Evolutionary conservation across 2,329 filamentous ascomycete genomes (phyloP).

Genomic region (Ophiognomonia clavigignenti-juglandacearum): DNA sequence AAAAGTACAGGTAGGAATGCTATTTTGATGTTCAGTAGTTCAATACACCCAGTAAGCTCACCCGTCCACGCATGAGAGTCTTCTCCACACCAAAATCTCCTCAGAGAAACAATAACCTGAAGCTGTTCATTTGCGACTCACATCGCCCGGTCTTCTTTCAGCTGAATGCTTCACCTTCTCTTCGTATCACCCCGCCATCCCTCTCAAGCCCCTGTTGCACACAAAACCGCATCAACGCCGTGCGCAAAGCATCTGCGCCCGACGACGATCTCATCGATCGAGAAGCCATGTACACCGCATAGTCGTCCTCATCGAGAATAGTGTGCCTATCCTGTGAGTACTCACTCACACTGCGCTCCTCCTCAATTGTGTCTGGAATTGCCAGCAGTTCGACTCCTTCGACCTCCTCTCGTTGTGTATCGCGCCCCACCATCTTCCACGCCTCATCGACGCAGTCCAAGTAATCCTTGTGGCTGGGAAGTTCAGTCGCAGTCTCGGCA

Average conservation of each 20-base stretch:
- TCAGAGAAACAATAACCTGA: too few species aligned
- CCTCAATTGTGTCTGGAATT: background rate
- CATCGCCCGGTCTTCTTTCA: too few species aligned
- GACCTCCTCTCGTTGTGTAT: background rate
- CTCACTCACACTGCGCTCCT: background rate
- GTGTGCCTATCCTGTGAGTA: background rate
- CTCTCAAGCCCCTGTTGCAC: slow-evolving; percentile 4
- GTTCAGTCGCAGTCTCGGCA: background rate
- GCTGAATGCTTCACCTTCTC: too few species aligned
- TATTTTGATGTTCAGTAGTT: too few species aligned
- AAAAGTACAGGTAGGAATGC: too few species aligned
- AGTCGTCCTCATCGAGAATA: background rate
- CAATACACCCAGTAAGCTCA: too few species aligned
- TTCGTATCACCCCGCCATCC: background rate
- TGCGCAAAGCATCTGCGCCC: background rate
- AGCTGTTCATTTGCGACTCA: too few species aligned
- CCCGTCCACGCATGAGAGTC: too few species aligned
- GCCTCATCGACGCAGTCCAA: slow-evolving; percentile 8
- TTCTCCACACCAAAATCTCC: too few species aligned
- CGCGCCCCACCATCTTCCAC: background rate
- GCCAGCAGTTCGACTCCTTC: background rate
- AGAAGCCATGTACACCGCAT: background rate
- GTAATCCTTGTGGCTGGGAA: slow-evolving; percentile 6
- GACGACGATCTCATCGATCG: background rate
- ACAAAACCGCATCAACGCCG: slow-evolving; percentile 8